A percentile compares a stretch with the other conserved stretches of the same genome.
Evolutionary conservation across 768 basidiomycete genomes (phyloP).

Genomic region (Daedalea quercina): DNA sequence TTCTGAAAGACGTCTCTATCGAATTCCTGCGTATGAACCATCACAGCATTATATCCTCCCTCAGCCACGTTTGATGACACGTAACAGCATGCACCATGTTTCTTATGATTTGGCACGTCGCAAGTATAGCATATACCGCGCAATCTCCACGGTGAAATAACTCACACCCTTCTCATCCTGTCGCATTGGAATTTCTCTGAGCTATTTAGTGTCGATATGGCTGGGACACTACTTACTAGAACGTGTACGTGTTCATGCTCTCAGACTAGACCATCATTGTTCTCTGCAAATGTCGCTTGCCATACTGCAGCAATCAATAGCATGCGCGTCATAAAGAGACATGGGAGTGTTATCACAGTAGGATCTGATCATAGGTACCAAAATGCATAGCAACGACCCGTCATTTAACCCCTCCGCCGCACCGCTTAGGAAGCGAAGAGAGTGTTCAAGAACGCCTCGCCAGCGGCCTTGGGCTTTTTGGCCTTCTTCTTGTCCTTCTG

Average conservation of each 20-base stretch:
- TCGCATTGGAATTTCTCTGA: too few relatives aligned
- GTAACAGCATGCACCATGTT: too few relatives aligned
- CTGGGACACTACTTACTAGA: too few relatives aligned
- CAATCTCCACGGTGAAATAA: background rate
- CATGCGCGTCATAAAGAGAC: constrained; percentile 1
- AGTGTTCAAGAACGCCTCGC: constrained; percentile 77
- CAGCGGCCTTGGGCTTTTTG: constrained; percentile 56
- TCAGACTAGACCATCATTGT: too few relatives aligned
- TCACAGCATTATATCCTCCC: too few relatives aligned
- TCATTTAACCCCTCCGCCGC: background rate
- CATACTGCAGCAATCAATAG: background rate
- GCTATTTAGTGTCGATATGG: too few relatives aligned
- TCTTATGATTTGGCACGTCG: background rate
- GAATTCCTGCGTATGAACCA: too few relatives aligned
- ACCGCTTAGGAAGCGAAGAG: constrained; percentile 77
- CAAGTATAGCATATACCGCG: background rate
- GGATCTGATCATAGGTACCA: background rate
- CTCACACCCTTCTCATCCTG: too few relatives aligned
- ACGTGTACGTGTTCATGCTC: too few relatives aligned
- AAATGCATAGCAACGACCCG: background rate
- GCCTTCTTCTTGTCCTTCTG: constrained; percentile 58
- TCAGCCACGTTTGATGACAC: too few relatives aligned
- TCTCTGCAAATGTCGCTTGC: background rate
- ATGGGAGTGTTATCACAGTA: background rate
- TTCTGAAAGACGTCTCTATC: background rate